A percentile compares a stretch with the other conserved stretches of the same genome.
phyloP scores from a whole-genome alignment of 108 stramenopile genomes.

The Chaetoceros tenuissimus region DNA sequence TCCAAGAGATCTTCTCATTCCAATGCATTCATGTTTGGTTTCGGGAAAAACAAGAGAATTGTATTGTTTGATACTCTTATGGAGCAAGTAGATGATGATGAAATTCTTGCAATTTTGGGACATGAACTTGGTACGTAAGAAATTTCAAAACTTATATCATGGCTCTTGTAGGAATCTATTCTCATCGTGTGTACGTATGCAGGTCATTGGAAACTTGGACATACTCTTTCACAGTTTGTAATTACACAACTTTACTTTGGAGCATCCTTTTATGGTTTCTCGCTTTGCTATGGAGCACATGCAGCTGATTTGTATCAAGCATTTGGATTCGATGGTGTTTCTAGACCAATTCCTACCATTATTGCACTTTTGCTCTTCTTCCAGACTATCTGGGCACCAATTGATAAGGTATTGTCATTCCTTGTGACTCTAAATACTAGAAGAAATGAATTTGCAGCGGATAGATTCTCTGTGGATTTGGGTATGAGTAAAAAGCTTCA shows the following conservation, averaged over 20 bases:
- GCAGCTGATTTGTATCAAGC: conserved; percentile 70
- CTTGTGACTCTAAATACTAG: conserved; percentile 83
- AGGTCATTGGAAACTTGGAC: conserved; percentile 99
- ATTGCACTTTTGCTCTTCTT: conserved; percentile 91
- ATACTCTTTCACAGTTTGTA: conserved; percentile 88
- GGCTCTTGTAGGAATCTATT: conserved; percentile 2
- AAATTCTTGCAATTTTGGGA: conserved; percentile 92
- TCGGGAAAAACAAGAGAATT: conserved; percentile 96
- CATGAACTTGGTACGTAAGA: conserved; percentile 58
- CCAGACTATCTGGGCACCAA: conserved; percentile 90
- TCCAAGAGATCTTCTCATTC: conserved; percentile 92
- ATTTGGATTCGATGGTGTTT: conserved; percentile 88
- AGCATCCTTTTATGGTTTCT: conserved; percentile 88
- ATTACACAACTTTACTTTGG: conserved; percentile 88
- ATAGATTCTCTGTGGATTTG: conserved; percentile 86
- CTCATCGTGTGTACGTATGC: conserved; percentile 40
- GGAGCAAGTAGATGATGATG: conserved; percentile 71
- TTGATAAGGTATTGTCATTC: conserved; percentile 89
- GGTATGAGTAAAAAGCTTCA: conserved; percentile 74
- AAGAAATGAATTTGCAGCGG: conserved; percentile 88
- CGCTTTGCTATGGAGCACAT: conserved; percentile 52
- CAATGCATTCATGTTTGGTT: conserved; percentile 99
- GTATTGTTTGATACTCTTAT: conserved; percentile 98
- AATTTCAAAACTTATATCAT: background rate
- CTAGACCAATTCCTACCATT: conserved; percentile 66